Percentiles rank a stretch among this genome's conserved stretches.
These are phyloP conservation scores for Phytophthora crassamura DNA, from an alignment of 352 stramenopile species.

Conservation along the genomic window DNA sequence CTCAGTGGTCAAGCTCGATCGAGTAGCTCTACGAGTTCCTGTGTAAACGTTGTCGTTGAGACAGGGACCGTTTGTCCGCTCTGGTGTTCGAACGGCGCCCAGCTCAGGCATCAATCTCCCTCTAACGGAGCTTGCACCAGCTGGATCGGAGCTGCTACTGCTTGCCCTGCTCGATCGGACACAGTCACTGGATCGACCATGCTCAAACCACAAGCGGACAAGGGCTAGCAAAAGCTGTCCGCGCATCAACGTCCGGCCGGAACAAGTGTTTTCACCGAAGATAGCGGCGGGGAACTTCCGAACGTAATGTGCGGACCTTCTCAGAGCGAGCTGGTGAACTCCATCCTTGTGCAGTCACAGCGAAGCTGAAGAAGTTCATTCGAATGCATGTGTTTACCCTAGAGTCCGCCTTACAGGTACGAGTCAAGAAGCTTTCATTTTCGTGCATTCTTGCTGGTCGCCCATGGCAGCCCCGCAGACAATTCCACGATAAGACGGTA, in stretches of 20 bases:
- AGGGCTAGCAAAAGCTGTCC: conserved; percentile 7
- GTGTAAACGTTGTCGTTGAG: conserved; percentile 14
- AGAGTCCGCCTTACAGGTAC: not conserved
- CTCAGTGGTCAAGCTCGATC: not conserved
- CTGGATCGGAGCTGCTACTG: no score
- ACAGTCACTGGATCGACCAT: not conserved
- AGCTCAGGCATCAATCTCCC: not conserved
- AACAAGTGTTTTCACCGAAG: conserved; percentile 35
- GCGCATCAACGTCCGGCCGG: not conserved
- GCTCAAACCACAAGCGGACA: no score
- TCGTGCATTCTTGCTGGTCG: conserved; percentile 15
- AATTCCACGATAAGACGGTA: conserved; percentile 13
- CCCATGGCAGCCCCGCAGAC: conserved; percentile 1
- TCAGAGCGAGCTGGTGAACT: no score
- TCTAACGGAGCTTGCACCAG: not conserved
- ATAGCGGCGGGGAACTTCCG: conserved; percentile 7
- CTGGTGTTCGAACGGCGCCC: conserved; percentile 15
- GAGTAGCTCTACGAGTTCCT: not conserved
- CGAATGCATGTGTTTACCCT: not conserved
- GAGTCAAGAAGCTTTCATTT: conserved; percentile 14
- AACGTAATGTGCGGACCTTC: conserved; percentile 11
- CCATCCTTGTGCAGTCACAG: no score
- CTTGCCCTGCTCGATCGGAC: no score
- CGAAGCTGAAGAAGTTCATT: no score
- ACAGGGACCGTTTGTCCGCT: conserved; percentile 20